phyloP scores from a whole-genome alignment of 148 eudicot genomes.

The Bassia scoparia region DNA sequence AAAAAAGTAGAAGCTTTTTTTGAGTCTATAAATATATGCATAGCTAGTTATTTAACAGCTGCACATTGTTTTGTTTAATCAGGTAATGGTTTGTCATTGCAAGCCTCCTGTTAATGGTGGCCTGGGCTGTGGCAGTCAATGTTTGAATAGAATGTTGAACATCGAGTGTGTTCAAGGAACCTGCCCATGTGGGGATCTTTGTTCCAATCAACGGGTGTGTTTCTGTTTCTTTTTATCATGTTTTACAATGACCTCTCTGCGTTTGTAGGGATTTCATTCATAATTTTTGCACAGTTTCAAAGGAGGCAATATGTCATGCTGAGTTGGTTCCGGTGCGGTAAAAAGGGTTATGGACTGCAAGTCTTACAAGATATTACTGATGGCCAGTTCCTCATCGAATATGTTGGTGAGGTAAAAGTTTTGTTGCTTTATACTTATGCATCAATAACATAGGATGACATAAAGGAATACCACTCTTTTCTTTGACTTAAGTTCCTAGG shows the following conservation, averaged over 20 bases:
- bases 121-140: slow-evolving; percentile 82
- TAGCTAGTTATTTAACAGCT: slow-evolving; percentile 10
- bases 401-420: slow-evolving; percentile 89
- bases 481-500: no score
- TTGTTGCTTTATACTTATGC: slow-evolving; percentile 12
- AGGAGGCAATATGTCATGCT: slow-evolving; percentile 68
- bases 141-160: slow-evolving; percentile 93
- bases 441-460: neutral
- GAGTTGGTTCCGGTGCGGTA: slow-evolving; percentile 70
- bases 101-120: slow-evolving; percentile 65
- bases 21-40: neutral
- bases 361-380: slow-evolving; percentile 56
- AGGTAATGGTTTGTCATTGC: slow-evolving; percentile 98
- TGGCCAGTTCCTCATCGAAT: slow-evolving; percentile 91
- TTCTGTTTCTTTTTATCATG: neutral
- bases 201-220: slow-evolving; percentile 88
- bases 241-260: slow-evolving; percentile 10
- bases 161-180: slow-evolving; percentile 89
- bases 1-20: no score
- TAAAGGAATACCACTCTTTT: neutral
- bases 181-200: slow-evolving; percentile 89
- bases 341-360: slow-evolving; percentile 92
- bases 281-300: slow-evolving; percentile 65
- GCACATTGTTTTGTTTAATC: slow-evolving; percentile 24
- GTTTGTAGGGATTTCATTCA: neutral